A percentile compares a stretch with the other conserved stretches of the same genome.
Evolutionary conservation across 1,284 basidiomycete species (phyloP).

Genomic region (Anthracocystis walkeri): DNA sequence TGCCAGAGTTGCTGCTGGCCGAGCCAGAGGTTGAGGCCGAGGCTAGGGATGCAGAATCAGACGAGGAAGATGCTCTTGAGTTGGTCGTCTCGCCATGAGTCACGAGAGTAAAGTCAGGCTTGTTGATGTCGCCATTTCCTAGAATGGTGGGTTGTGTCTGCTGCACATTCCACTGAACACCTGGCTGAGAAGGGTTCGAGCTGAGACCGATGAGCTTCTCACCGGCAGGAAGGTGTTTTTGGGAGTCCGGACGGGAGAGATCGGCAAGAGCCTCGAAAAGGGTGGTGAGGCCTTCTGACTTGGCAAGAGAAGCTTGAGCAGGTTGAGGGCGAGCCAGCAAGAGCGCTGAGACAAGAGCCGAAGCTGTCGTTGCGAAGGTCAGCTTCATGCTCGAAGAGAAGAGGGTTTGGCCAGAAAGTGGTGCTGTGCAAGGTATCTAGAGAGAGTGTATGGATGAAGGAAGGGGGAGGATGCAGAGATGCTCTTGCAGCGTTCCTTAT

Average conservation of each 20-base stretch:
- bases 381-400: slow-evolving; percentile 15
- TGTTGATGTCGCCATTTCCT: slow-evolving; percentile 35
- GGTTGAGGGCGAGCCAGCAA: slow-evolving; percentile 27
- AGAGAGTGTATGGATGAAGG: not conserved
- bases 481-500: not conserved
- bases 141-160: slow-evolving; percentile 22
- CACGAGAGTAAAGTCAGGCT: slow-evolving; percentile 35
- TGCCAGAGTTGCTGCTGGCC: slow-evolving; percentile 32
- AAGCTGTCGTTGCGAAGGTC: slow-evolving; percentile 26
- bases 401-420: not conserved
- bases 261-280: slow-evolving; percentile 51
- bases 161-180: slow-evolving; percentile 45
- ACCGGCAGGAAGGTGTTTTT: slow-evolving; percentile 32
- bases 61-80: not conserved
- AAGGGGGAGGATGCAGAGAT: not conserved
- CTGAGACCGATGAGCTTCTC: slow-evolving; percentile 18
- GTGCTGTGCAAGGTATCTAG: not conserved
- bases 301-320: slow-evolving; percentile 39
- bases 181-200: slow-evolving; percentile 31
- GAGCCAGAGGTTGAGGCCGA: slow-evolving; percentile 19
- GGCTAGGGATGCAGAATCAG: slow-evolving; percentile 15
- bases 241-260: slow-evolving; percentile 31
- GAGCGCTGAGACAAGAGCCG: slow-evolving; percentile 23
- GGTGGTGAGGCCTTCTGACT: slow-evolving; percentile 30
- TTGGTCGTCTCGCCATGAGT: slow-evolving; percentile 26